Base-by-base conservation (phyloP, 1,284 basidiomycete genomes). In the Microbotryum silenes-acaulis region DNA sequence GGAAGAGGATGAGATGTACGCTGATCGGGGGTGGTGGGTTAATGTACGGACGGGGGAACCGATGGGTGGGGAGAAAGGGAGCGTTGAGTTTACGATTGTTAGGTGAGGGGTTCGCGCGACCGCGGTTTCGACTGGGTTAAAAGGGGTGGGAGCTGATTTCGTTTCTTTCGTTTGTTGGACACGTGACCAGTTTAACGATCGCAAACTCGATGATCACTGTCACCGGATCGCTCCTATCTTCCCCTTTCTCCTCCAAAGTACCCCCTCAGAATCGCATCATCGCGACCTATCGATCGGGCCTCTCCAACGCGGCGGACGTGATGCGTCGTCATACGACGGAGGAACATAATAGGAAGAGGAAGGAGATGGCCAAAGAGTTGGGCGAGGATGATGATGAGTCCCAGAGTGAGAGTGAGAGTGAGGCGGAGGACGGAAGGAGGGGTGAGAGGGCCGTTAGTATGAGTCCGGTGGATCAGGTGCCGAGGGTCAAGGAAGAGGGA, bases 171-270 rank as follows among this genome's bases (percentile, higher is more conserved):
- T 27, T 27, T 27, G 27, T 27, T 31, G 31, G 31, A 33, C 51
- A 9, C 46, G 1, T 20, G 4, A 47, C 27, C 74, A 96, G 92
- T 33, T 75, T 97, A 64, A 94, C 89, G 9, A 84, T 97, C 54
- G 89, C 91, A 48, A 96, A 97, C 72, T 86, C 94, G 71, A 96
- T 97, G 88, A 80, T 98, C 18, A 94, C 91, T 1, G 79, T 97
- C 18, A 82, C 90, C 31, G 94, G 92, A 12, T 97, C 94, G 1
- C 81, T 98, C 64, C 86, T 96, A 62, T 72, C 79, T 0, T 86
- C 93, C 70, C 93, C 93, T 0, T 89, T 92, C 75, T 87, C 86
- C 23, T 81, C 83, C 0, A 79, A 79, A 42, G 12, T 42, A 12
- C 37, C 37, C 12, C 14, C 37, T 42, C 37, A 42, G 12, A 42